Percentiles rank a stretch among this genome's conserved stretches.
Evolutionary conservation across 352 stramenopile genomes (phyloP).

Genomic region (Pythium guiyangense): DNA sequence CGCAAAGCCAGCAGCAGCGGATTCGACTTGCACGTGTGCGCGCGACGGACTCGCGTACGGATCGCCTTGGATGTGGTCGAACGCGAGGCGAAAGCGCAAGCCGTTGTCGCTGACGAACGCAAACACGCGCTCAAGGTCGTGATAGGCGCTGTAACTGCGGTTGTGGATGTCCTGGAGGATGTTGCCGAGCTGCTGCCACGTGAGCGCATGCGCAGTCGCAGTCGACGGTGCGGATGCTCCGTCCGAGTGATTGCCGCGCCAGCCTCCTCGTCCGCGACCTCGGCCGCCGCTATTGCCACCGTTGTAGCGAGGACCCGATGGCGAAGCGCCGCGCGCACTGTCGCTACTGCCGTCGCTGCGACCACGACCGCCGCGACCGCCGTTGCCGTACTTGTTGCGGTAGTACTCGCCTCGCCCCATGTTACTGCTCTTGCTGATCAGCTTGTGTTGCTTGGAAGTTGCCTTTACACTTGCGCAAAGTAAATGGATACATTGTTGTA

Average conservation of each 20-base stretch:
- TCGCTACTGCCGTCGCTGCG: conserved; percentile 12
- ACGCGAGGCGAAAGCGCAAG: conserved; percentile 77
- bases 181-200: conserved; percentile 46
- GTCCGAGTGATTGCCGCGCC: no score
- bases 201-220: conserved; percentile 14
- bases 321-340: no score
- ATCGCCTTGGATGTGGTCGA: conserved; percentile 94
- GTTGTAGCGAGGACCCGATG: not conserved
- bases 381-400: conserved; percentile 85
- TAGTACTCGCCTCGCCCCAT: conserved; percentile 88
- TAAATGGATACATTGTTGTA: no score
- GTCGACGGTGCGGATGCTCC: not conserved
- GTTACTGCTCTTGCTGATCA: not conserved
- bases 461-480: no score
- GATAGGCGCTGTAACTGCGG: conserved; percentile 83
- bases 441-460: not conserved
- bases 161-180: conserved; percentile 54
- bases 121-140: conserved; percentile 67
- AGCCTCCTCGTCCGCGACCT: not conserved
- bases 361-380: conserved; percentile 27
- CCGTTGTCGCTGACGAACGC: conserved; percentile 16
- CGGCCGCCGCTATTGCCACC: not conserved
- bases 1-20: conserved; percentile 76
- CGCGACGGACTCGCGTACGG: conserved; percentile 94
- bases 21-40: conserved; percentile 85